Conservation (phyloP, 306 rosid genomes). For the Pueraria montana region DNA sequence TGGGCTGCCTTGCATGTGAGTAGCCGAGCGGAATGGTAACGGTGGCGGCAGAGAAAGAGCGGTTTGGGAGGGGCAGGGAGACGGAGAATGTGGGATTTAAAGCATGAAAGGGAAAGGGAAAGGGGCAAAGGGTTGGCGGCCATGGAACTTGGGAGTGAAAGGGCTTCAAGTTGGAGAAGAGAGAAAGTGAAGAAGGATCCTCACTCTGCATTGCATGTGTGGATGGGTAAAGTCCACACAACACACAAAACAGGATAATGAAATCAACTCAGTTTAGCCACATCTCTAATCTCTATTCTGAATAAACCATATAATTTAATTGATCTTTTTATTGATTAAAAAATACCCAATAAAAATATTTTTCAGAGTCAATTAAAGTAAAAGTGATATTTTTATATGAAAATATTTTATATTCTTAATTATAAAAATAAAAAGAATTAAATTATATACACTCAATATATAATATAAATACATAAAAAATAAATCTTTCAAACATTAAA, state of each 20-base stretch:
- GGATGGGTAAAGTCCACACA: conserved; percentile 40
- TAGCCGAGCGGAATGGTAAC: neutral
- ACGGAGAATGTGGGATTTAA: conserved; percentile 44
- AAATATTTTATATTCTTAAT: no score
- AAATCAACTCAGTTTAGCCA: conserved; percentile 21
- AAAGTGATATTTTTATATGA: no score
- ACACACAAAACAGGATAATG: conserved; percentile 33
- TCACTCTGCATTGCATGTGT: neutral
- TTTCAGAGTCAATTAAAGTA: no score
- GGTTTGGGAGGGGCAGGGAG: conserved; percentile 21
- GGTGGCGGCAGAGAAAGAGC: conserved; percentile 23
- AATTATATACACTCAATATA: no score
- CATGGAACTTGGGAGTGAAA: conserved; percentile 43
- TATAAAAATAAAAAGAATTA: no score
- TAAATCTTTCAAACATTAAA: neutral
- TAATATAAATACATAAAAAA: no score
- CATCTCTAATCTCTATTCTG: conserved; percentile 3
- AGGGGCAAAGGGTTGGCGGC: conserved; percentile 60
- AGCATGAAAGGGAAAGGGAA: conserved; percentile 3
- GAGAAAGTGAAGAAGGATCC: neutral
- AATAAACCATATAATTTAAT: neutral
- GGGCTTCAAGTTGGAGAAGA: no score
- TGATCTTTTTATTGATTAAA: no score
- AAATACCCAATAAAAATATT: no score
- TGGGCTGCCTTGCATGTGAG: conserved; percentile 73